Percentiles rank a stretch among this genome's conserved stretches.
Conservation (phyloP, 495 filamentous ascomycete genomes). For the Cenococcum geophilum region DNA sequence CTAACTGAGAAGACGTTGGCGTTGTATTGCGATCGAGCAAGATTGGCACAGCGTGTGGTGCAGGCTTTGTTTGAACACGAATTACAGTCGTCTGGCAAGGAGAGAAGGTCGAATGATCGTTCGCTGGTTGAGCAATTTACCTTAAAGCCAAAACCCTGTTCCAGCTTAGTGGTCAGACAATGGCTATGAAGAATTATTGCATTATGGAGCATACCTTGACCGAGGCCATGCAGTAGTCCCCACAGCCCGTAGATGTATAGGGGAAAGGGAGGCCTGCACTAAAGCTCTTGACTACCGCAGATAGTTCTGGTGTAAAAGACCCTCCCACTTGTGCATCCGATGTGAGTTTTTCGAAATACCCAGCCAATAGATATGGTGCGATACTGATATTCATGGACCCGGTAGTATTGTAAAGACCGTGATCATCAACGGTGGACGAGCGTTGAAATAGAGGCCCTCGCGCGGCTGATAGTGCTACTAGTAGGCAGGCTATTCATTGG, state of each 20-base stretch:
- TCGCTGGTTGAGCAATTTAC: conserved; percentile 6
- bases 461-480: conserved; percentile 10
- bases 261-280: conserved; percentile 5
- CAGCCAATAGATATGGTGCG: background rate
- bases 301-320: conserved; percentile 8
- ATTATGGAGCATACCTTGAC: conserved; percentile 16
- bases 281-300: conserved; percentile 2
- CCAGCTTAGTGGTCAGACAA: background rate
- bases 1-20: conserved; percentile 18
- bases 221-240: conserved; percentile 12
- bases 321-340: background rate
- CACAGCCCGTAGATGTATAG: conserved; percentile 2
- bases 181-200: background rate
- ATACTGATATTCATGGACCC: background rate
- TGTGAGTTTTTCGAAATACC: background rate
- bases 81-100: conserved; percentile 15
- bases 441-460: conserved; percentile 25
- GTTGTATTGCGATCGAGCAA: conserved; percentile 1
- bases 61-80: conserved; percentile 8
- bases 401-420: background rate
- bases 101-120: conserved; percentile 12
- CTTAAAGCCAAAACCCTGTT: conserved; percentile 16
- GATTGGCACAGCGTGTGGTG: background rate
- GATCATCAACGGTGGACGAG: conserved; percentile 10
- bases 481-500: conserved; percentile 8